Base-by-base conservation (phyloP, 1,139 yeast species). In the Kazachstania sp. region DNA sequence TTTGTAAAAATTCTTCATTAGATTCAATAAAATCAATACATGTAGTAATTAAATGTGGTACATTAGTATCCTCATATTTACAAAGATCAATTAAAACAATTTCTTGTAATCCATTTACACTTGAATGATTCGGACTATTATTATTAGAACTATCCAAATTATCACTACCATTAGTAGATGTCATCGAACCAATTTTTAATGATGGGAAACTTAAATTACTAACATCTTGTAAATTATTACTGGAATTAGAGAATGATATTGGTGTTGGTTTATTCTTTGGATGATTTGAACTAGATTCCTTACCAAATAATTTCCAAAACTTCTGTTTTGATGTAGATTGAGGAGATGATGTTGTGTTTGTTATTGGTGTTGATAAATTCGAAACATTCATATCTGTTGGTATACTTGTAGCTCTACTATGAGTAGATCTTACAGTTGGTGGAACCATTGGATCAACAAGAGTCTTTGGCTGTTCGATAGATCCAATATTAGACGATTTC, bases 1-100 rank as follows among this genome's bases (percentile, higher is more conserved):
- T 69, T 45, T 74, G 79, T 56, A 63, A 43, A 30, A 45, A 84
- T 63, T 7, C 95, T 90, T 52, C 87, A 71, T 37, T 47, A 4
- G 65, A 62, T 66, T 88, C 96, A 43, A 90, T 86, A 56, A 84
- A 94, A 37, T 71, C 70, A 13, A 88, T 68, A 67, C 97, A 86
- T 49, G 79, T 73, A 13, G 82, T 71, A 12, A 92, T 75, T 38
- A 92, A 77, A 52, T 78, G 66, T 9, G 98, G 98, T 11, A 87
- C 74, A 4, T 64, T 56, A 20, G 75, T 71, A 20, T 75, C 74
- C 60, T 92, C 97, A 52, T 68, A 73, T 18, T 69, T 69, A 9
- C 86, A 73, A 30, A 16, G 37, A 40, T 50, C 40, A 49, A 46
- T n/a, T 35, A 31, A 37, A 41, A 44, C 51, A 51, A 19, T 51